phyloP scores from a whole-genome alignment of 176 grass and related monocot genomes.

The Triticum turgidum region DNA sequence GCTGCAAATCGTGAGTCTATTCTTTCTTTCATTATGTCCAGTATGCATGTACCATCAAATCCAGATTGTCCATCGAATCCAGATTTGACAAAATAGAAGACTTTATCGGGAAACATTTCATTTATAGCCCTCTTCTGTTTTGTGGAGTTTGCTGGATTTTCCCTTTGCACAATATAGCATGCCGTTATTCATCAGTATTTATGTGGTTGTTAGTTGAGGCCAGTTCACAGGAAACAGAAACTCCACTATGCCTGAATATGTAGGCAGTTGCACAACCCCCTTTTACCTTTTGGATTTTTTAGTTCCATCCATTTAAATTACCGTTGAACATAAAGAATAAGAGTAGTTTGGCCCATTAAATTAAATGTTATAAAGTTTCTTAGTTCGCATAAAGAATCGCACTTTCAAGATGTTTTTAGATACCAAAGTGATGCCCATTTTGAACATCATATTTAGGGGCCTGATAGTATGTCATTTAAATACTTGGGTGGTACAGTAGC shows the following conservation, averaged over 20 bases:
- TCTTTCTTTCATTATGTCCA: neutral
- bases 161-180: neutral
- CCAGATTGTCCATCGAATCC: no score
- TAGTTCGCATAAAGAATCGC: neutral
- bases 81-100: neutral
- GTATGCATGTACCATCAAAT: neutral
- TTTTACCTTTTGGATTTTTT: neutral
- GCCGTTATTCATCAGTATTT: neutral
- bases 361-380: neutral
- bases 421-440: neutral
- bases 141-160: neutral
- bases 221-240: neutral
- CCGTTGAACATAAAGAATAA: no score
- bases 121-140: neutral
- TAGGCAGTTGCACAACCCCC: neutral
- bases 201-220: neutral
- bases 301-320: neutral
- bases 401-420: neutral
- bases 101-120: neutral
- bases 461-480: neutral
- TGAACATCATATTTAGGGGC: neutral
- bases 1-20: slow-evolving; percentile 80
- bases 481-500: neutral
- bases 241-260: neutral
- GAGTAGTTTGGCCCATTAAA: neutral